Evolutionary conservation across 2,329 filamentous ascomycete species (phyloP), one percentile per base, ranked within the genome.

Genomic region (Ophiostoma sp.): DNA sequence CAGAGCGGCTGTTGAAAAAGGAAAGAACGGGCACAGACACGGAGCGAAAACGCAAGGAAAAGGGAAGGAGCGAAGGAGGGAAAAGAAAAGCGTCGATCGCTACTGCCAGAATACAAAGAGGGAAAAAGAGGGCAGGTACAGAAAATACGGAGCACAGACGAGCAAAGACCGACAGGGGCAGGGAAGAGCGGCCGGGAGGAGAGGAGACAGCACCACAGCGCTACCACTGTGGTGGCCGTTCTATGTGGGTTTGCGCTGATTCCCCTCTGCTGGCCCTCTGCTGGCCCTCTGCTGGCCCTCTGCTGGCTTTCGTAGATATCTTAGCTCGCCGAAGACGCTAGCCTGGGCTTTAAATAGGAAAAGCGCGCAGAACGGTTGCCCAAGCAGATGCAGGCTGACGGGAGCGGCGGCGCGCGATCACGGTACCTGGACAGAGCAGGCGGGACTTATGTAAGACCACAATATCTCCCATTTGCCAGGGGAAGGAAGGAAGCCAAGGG

Each of bases 91-190:
- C 38, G 42, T 64, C 64, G 67, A 65, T 64, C 67, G 64, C 52
- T 36, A 11, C 18, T 27, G 63, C 42, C 62, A 44, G 40, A 18
- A 14, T 18, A 27, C 36, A n/a, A 62, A 27, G 62, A 41, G 60
- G 60, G 38, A 41, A 63, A 42, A 64, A 47, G 47, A 68, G n/a
- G n/a, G 41, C 67, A 65, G 62, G 38, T 58, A 68, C 63, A 62
- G 58, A 64, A 64, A 64, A 42, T n/a, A 64, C n/a, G 40, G 60
- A 63, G 16, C 16, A 64, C 60, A 63, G 60, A 63, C n/a, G 40
- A 63, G 60, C 27, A 60, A 16, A 38, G 55, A 60, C 55, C 60
- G 60, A 63, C 60, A 63, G 60, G 60, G 60, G 60, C 36, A 63
- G 38, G 40, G 11, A 42, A 27, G 36, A 62, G 18, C 55, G 16